Conservation (phyloP, 768 basidiomycete species). For the Lentinula sp. region DNA sequence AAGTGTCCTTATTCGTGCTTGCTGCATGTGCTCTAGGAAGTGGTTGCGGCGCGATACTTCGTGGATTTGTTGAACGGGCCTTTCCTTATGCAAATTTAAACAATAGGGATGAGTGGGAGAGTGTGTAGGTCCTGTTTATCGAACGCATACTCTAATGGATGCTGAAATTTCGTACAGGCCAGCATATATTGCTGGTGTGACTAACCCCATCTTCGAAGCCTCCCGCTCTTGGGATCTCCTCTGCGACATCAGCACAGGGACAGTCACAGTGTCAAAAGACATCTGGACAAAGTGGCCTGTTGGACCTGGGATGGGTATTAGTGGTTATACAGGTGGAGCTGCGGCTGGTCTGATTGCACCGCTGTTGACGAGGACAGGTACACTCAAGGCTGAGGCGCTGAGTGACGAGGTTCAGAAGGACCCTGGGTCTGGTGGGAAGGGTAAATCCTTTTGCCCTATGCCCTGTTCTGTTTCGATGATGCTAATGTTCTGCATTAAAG, state of each 20-base stretch:
- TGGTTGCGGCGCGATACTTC: slow-evolving; percentile 78
- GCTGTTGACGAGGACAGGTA: slow-evolving; percentile 48
- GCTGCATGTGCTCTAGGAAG: slow-evolving; percentile 92
- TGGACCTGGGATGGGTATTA: slow-evolving; percentile 28
- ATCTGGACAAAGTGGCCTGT: slow-evolving; percentile 57
- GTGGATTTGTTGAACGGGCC: slow-evolving; percentile 85
- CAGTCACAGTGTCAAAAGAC: slow-evolving; percentile 84
- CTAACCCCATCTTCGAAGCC: slow-evolving; percentile 93
- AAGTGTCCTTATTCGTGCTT: slow-evolving; percentile 87
- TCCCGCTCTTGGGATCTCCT: slow-evolving; percentile 88
- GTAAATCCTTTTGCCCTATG: slow-evolving; percentile 31
- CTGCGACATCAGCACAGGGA: slow-evolving; percentile 84
- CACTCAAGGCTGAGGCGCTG: slow-evolving; percentile 60
- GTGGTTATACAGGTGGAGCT: slow-evolving; percentile 12
- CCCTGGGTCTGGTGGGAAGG: slow-evolving; percentile 44
- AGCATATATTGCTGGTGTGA: slow-evolving; percentile 95
- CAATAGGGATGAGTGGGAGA: slow-evolving; percentile 86
- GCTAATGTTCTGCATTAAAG: background rate
- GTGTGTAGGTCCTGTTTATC: slow-evolving; percentile 50
- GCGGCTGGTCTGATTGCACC: slow-evolving; percentile 20
- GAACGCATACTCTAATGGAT: background rate
- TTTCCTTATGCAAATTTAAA: slow-evolving; percentile 94
- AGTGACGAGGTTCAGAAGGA: slow-evolving; percentile 59
- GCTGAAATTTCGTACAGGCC: slow-evolving; percentile 38
- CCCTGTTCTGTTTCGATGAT: slow-evolving; percentile 13